A percentile compares a stretch with the other conserved stretches of the same genome.
These are phyloP conservation scores for Dactylorhiza incarnata DNA, from an alignment of 106 monocot species.

Conservation along the genomic window DNA sequence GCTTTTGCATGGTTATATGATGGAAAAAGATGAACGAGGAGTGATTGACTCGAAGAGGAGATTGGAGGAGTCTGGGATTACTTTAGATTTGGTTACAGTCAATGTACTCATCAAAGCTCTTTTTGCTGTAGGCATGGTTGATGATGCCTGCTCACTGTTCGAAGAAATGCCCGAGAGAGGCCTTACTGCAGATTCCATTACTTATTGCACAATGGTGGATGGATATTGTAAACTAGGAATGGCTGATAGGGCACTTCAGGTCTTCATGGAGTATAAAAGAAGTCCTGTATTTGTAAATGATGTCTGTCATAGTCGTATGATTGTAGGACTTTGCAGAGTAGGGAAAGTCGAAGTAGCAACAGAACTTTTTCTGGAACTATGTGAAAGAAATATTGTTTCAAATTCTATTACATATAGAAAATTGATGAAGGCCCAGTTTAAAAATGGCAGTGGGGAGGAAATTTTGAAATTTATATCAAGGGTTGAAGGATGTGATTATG, in stretches of 20 bases:
- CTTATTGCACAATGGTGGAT: conserved; percentile 46
- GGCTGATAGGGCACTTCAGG: conserved; percentile 31
- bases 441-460: conserved; percentile 30
- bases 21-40: conserved; percentile 33
- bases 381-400: conserved; percentile 23
- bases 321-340: conserved; percentile 38
- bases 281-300: conserved; percentile 10
- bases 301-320: conserved; percentile 32
- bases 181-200: conserved; percentile 33
- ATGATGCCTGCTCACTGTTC: conserved; percentile 57
- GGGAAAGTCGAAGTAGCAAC: conserved; percentile 37
- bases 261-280: conserved; percentile 37
- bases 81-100: conserved; percentile 39
- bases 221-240: conserved; percentile 32
- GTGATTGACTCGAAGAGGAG: conserved; percentile 42
- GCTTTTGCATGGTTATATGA: conserved; percentile 54
- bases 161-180: conserved; percentile 45
- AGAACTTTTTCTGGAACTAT: conserved; percentile 47
- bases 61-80: conserved; percentile 34
- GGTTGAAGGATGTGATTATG: conserved; percentile 30
- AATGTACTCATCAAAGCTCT: conserved; percentile 63
- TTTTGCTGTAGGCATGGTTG: conserved; percentile 43
- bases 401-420: conserved; percentile 27
- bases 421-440: conserved; percentile 34
- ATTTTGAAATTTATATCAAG: conserved; percentile 45